Conservation (phyloP, 225 moss, liverwort and hornwort genomes). For the Sphagnum contortum region DNA sequence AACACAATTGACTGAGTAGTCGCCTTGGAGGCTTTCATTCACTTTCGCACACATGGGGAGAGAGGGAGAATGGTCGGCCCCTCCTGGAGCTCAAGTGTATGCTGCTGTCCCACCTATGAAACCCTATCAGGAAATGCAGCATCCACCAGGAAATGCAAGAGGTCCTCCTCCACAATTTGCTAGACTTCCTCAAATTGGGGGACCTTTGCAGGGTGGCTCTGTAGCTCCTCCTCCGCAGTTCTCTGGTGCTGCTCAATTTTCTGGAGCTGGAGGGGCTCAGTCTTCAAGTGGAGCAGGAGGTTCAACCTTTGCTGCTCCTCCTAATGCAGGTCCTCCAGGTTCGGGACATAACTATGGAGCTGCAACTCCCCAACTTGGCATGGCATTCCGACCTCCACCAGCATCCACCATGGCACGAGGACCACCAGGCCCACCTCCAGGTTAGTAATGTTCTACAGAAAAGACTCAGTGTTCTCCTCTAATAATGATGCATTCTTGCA, state of each 20-base stretch:
- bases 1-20: too few relatives aligned
- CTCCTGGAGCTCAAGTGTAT: constrained; percentile 33
- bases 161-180: constrained; percentile 9
- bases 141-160: constrained; percentile 21
- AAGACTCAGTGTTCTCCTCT: background rate
- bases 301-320: constrained; percentile 22
- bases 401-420: constrained; percentile 16
- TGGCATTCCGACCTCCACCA: constrained; percentile 24
- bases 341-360: constrained; percentile 7
- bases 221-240: constrained; percentile 29
- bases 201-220: constrained; percentile 19
- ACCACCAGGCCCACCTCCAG: constrained; percentile 28
- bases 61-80: constrained; percentile 53
- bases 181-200: constrained; percentile 8
- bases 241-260: constrained; percentile 11
- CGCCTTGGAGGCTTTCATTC: too few relatives aligned
- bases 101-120: constrained; percentile 20
- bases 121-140: constrained; percentile 16
- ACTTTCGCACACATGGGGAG: constrained; percentile 23
- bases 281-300: constrained; percentile 5
- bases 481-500: too few relatives aligned
- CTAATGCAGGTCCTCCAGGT: constrained; percentile 27
- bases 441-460: constrained; percentile 13
- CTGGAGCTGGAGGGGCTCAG: too few relatives aligned
- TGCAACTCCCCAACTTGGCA: constrained; percentile 30